phyloP scores from a whole-genome alignment of 805 yeast species.

The Nakazawaea ernobii region DNA sequence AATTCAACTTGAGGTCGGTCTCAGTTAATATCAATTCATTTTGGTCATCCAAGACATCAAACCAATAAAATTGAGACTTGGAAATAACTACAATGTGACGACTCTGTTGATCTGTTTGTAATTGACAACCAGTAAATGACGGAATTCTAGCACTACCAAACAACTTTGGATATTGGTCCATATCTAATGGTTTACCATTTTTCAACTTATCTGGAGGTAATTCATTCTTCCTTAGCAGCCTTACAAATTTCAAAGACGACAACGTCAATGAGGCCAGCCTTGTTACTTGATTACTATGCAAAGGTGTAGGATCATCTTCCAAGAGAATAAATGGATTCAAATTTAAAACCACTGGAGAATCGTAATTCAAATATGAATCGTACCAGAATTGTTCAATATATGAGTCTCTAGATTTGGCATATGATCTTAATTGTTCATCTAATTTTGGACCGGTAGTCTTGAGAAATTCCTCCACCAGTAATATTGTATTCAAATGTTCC shows the following conservation, averaged over 20 bases:
- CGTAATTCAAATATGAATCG: slow-evolving; percentile 82
- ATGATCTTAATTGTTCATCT: slow-evolving; percentile 59
- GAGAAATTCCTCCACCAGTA: slow-evolving; percentile 53
- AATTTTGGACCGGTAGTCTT: slow-evolving; percentile 48
- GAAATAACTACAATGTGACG: slow-evolving; percentile 79
- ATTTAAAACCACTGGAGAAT: slow-evolving; percentile 86
- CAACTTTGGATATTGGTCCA: slow-evolving; percentile 85
- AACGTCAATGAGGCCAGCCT: slow-evolving; percentile 77
- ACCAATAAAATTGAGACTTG: slow-evolving; percentile 91
- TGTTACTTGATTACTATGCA: slow-evolving; percentile 58
- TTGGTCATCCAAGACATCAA: slow-evolving; percentile 75
- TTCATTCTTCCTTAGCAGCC: slow-evolving; percentile 71
- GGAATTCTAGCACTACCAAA: slow-evolving; percentile 90
- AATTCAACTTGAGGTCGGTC: slow-evolving; percentile 68
- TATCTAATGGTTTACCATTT: slow-evolving; percentile 62
- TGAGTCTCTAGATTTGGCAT: slow-evolving; percentile 59
- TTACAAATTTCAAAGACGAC: slow-evolving; percentile 72
- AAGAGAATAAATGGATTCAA: slow-evolving; percentile 85
- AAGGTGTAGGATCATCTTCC: slow-evolving; percentile 86
- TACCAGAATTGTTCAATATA: slow-evolving; percentile 95
- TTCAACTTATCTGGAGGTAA: slow-evolving; percentile 65
- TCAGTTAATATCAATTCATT: slow-evolving; percentile 71
- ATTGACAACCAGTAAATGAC: slow-evolving; percentile 71
- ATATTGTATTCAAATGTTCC: slow-evolving; percentile 58
- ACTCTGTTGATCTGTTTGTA: slow-evolving; percentile 73